phyloP scores from a whole-genome alignment of 495 filamentous ascomycete species.

The Talaromyces thailandensis region DNA sequence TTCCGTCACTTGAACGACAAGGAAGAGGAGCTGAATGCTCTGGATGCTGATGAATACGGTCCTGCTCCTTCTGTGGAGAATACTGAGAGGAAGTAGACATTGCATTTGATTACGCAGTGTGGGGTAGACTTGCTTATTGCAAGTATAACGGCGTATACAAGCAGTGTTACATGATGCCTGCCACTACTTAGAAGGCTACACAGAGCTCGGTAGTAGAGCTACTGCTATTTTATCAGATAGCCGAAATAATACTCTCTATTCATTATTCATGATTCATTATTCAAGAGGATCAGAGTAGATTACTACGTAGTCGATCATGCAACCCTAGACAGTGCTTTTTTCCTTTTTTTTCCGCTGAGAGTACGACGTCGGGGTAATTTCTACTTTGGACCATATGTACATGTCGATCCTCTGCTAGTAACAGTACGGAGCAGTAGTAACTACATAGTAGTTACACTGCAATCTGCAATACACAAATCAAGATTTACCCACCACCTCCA shows the following conservation, averaged over 20 bases:
- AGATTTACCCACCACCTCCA: too few species aligned
- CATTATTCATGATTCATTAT: not conserved
- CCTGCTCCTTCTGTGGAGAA: not conserved
- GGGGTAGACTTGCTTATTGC: not conserved
- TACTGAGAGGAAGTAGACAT: not conserved
- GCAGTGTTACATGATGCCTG: not conserved
- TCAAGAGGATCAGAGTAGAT: too few species aligned
- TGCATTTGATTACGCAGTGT: not conserved
- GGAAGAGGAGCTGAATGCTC: constrained; percentile 39
- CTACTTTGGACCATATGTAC: too few species aligned
- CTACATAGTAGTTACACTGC: too few species aligned
- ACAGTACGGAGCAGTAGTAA: too few species aligned
- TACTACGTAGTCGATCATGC: not conserved
- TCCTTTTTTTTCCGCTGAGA: not conserved
- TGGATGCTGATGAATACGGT: constrained; percentile 26
- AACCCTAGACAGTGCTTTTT: not conserved
- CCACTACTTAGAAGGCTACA: not conserved
- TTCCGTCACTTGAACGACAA: constrained; percentile 35
- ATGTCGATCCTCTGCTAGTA: not conserved
- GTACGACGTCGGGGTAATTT: not conserved
- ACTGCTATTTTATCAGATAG: not conserved
- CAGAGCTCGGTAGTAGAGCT: not conserved
- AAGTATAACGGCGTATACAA: not conserved
- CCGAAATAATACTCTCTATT: not conserved
- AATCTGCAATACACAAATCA: too few species aligned